A percentile compares a stretch with the other conserved stretches of the same genome.
These are phyloP conservation scores for Penicillium ochrochloron DNA, from an alignment of 495 filamentous ascomycete genomes.

Conservation along the genomic window DNA sequence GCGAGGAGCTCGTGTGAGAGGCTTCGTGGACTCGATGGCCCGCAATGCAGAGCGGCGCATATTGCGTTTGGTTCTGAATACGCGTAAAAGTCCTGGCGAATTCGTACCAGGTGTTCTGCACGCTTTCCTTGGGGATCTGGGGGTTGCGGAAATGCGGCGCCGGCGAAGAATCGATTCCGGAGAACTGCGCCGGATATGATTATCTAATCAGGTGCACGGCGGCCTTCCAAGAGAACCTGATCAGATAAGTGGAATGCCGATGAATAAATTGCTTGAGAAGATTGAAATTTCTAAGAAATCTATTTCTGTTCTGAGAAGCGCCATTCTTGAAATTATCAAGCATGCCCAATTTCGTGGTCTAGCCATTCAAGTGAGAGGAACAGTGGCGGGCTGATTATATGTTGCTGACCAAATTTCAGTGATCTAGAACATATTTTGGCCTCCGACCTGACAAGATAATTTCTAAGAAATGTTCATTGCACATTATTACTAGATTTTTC, in stretches of 20 bases:
- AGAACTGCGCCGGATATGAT: constrained; percentile 28
- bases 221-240: not conserved
- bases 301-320: not conserved
- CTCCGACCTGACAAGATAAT: not conserved
- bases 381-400: not conserved
- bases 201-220: constrained; percentile 25
- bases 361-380: not conserved
- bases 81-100: not conserved
- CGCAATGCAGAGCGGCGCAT: constrained; percentile 55
- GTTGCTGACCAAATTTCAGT: constrained; percentile 9
- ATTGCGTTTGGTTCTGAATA: constrained; percentile 18
- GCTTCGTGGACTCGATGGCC: constrained; percentile 50
- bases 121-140: constrained; percentile 22
- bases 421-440: constrained; percentile 9
- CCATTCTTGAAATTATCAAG: not conserved
- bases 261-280: not conserved
- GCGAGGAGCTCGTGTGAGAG: constrained; percentile 44
- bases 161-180: constrained; percentile 36
- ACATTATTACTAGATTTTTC: constrained; percentile 13
- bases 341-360: not conserved
- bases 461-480: not conserved
- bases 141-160: constrained; percentile 19
- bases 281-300: not conserved
- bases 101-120: constrained; percentile 13
- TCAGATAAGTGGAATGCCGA: not conserved